Base-by-base conservation (phyloP, 352 stramenopile species). In the Phytophthora fragariae region DNA sequence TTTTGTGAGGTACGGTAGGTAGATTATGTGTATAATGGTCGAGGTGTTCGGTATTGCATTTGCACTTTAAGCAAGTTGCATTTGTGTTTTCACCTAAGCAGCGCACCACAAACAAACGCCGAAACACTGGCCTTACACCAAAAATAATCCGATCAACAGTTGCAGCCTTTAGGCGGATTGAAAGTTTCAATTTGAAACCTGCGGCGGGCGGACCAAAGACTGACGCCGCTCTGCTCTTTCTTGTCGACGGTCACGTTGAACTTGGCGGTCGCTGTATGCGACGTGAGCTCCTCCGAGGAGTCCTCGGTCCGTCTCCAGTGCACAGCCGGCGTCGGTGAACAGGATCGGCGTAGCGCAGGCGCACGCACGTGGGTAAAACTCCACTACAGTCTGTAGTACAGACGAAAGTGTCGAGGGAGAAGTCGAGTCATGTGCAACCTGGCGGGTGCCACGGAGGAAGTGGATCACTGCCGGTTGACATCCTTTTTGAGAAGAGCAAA, bases 291-390 rank as follows among this genome's bases (percentile, higher is more conserved):
- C 19, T 21, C 19, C 19, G 19, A 21, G 19, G 19, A 21, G 19
- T 21, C 19, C 19, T 49, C 41, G n/a, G 47, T 54, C 47, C 47
- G 47, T 54, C 47, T 54, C 47, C 47, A 29, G 9, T 27, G 17
- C 47, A 54, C 47, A 24, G 47, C 47, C 17, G n/a, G 19, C 47
- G 47, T 10, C 47, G 47, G n/a, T 29, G 47, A 29, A 54, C 47
- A 54, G 47, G 47, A 54, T 24, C 47, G 47, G 47, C 47, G 47
- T 54, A 24, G 47, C 47, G 47, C 47, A 54, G 47, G 47, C 47
- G 47, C 47, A 54, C 47, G 47, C 47, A 54, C 47, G 47, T 54
- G n/a, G 47, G 47, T 54, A 21, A 54, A 54, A 14, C 17, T 12
- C 10, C 47, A 29, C 17, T n/a, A 6, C 7, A n/a, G n/a, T n/a